Conservation (phyloP, 768 basidiomycete species). For the Mycena sanguinolenta region DNA sequence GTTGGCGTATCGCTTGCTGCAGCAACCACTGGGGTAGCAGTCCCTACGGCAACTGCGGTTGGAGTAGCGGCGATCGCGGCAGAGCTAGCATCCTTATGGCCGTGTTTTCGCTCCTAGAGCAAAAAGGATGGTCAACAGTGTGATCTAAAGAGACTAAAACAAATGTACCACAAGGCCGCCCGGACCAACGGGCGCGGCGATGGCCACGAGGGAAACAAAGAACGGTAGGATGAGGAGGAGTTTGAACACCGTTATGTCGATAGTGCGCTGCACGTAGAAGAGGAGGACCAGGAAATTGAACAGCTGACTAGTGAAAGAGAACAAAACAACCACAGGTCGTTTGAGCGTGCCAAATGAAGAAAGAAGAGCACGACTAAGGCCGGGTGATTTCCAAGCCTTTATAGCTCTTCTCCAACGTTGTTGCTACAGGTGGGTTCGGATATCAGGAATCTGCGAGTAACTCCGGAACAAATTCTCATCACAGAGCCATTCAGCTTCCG, state of each 20-base stretch:
- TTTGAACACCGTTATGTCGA: slow-evolving; percentile 8
- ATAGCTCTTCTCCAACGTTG: slow-evolving; percentile 13
- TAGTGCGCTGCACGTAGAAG: slow-evolving; percentile 13
- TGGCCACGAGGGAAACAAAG: slow-evolving; percentile 16
- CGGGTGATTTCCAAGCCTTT: slow-evolving; percentile 14
- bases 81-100: slow-evolving; percentile 8
- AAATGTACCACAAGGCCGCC: slow-evolving; percentile 8
- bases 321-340: slow-evolving; percentile 16
- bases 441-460: background rate
- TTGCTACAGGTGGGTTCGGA: slow-evolving; percentile 7
- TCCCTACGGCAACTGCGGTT: background rate
- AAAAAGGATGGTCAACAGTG: slow-evolving; percentile 11
- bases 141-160: slow-evolving; percentile 9
- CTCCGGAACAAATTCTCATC: too few relatives aligned
- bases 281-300: slow-evolving; percentile 12
- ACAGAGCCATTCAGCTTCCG: background rate
- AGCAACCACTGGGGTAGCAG: slow-evolving; percentile 2
- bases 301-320: slow-evolving; percentile 10
- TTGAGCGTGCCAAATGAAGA: slow-evolving; percentile 12
- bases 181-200: slow-evolving; percentile 10
- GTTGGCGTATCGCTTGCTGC: slow-evolving; percentile 12
- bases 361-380: slow-evolving; percentile 11
- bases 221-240: slow-evolving; percentile 10
- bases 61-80: slow-evolving; percentile 13
- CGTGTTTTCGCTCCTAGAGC: slow-evolving; percentile 8